Percentiles rank a stretch among this genome's conserved stretches.
phyloP scores from a whole-genome alignment of 2,329 filamentous ascomycete genomes.

The Thielaviopsis euricoi region DNA sequence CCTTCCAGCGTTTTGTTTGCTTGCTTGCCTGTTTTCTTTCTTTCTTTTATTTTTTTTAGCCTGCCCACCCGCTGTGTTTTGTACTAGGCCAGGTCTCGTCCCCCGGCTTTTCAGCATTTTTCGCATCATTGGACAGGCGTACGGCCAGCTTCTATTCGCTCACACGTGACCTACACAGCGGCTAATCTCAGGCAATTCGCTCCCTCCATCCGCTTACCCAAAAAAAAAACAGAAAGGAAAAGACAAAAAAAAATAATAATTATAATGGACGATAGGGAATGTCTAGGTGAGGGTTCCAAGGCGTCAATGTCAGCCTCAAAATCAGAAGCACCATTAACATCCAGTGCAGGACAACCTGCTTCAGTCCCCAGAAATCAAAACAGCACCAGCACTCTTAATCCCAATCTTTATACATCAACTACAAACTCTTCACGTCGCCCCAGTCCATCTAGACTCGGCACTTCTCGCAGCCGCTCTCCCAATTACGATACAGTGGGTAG shows the following conservation, averaged over 20 bases:
- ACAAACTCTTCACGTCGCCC: conserved; percentile 2
- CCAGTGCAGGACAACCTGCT: conserved; percentile 7
- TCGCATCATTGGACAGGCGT: background rate
- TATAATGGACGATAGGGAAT: conserved; percentile 11
- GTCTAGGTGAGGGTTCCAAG: conserved; percentile 9
- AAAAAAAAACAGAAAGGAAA: background rate
- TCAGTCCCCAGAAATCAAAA: conserved; percentile 3
- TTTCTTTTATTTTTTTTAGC: background rate
- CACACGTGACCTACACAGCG: conserved; percentile 9
- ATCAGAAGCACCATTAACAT: conserved; percentile 2
- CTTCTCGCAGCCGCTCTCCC: conserved; percentile 9
- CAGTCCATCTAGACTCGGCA: conserved; percentile 3
- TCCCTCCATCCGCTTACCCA: conserved; percentile 9
- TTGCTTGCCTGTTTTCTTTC: background rate
- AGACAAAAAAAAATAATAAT: background rate
- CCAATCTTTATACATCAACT: conserved; percentile 6
- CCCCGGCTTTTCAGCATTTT: background rate
- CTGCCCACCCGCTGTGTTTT: background rate
- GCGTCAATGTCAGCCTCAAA: conserved; percentile 12
- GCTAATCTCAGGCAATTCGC: conserved; percentile 12
- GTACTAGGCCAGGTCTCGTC: background rate
- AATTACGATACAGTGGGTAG: conserved; percentile 3
- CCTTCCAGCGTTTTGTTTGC: background rate
- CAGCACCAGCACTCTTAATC: conserved; percentile 7
- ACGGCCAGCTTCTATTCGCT: too few species aligned